phyloP scores from a whole-genome alignment of 2,329 filamentous ascomycete species.

The Neonectria hederae region DNA sequence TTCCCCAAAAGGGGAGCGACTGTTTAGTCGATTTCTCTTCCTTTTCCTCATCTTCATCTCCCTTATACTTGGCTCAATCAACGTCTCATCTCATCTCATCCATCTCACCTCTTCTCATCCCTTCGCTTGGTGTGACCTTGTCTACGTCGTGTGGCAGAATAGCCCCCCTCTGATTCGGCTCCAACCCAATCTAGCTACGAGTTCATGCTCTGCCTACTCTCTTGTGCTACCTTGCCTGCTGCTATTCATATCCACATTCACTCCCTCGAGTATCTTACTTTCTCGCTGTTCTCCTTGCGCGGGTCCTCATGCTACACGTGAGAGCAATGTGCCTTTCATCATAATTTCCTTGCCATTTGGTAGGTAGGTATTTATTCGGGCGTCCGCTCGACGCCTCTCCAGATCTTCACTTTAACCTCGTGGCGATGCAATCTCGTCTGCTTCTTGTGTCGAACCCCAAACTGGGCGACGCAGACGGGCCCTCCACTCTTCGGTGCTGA shows the following conservation, averaged over 20 bases:
- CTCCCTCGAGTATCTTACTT: neutral
- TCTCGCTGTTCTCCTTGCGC: neutral
- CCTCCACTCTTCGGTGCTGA: conserved; percentile 76
- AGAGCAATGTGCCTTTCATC: conserved; percentile 15
- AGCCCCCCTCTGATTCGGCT: conserved; percentile 1
- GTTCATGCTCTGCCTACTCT: neutral
- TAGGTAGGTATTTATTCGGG: conserved; percentile 51
- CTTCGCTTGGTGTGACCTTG: conserved; percentile 15
- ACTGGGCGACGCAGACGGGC: conserved; percentile 46
- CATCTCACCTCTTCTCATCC: neutral
- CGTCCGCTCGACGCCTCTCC: conserved; percentile 71
- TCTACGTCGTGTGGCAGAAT: neutral
- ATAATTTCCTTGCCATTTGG: conserved; percentile 45
- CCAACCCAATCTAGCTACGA: neutral
- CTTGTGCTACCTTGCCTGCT: neutral
- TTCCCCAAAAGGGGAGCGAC: conserved; percentile 3
- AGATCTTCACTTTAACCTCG: conserved; percentile 77
- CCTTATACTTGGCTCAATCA: neutral
- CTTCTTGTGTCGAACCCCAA: conserved; percentile 29
- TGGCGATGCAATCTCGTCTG: conserved; percentile 60
- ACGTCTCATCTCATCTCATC: neutral
- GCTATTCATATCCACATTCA: neutral
- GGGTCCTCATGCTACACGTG: conserved; percentile 1
- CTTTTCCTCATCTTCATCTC: neutral
- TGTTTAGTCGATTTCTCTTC: neutral